Conservation (phyloP, 495 filamentous ascomycete species). For the Penicillium nucicola region DNA sequence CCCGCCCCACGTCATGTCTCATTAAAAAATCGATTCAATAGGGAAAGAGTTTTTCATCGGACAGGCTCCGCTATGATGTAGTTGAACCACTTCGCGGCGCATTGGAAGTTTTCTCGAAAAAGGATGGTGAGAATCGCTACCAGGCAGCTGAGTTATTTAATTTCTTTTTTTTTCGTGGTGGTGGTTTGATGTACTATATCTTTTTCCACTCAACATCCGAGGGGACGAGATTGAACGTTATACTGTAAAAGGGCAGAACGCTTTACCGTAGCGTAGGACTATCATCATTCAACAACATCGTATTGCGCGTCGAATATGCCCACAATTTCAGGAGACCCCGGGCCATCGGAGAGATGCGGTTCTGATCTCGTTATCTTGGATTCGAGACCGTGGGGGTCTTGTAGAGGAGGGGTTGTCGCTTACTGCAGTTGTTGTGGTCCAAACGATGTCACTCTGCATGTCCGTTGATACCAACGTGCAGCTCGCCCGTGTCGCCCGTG, state of each 20-base stretch:
- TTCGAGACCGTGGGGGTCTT: not conserved
- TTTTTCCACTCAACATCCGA: too few relatives aligned
- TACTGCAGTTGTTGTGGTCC: too few relatives aligned
- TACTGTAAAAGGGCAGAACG: not conserved
- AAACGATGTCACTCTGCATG: slow-evolving; percentile 5
- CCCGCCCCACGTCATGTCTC: slow-evolving; percentile 8
- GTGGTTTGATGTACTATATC: too few relatives aligned
- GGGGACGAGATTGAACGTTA: not conserved
- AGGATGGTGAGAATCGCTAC: too few relatives aligned
- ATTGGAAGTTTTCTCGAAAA: slow-evolving; percentile 8
- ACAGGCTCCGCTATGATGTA: slow-evolving; percentile 3
- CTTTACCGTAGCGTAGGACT: not conserved
- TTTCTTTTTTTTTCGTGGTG: too few relatives aligned
- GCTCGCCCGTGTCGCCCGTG: not conserved
- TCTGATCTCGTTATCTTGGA: not conserved
- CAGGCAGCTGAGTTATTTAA: too few relatives aligned
- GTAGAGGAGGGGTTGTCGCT: not conserved
- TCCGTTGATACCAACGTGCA: too few relatives aligned
- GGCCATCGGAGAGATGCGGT: not conserved
- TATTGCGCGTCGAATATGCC: not conserved
- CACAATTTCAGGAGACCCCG: not conserved
- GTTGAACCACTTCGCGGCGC: slow-evolving; percentile 1
- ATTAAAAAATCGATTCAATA: not conserved
- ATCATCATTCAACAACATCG: not conserved
- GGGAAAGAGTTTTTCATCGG: not conserved